Evolutionary conservation across 306 rosid genomes (phyloP).

Genomic region (Coriaria nepalensis): DNA sequence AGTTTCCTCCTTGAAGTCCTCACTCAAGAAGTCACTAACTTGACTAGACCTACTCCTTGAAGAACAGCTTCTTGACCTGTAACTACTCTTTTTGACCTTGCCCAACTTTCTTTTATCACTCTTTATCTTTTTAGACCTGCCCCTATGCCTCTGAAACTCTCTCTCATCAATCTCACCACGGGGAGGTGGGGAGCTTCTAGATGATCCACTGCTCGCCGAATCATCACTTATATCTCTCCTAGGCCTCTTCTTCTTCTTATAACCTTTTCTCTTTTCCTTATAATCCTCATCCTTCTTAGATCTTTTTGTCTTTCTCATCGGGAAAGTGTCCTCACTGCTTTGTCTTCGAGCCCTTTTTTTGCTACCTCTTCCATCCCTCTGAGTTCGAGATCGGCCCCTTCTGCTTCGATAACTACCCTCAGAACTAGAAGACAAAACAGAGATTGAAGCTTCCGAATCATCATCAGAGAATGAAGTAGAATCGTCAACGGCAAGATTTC

Average conservation of each 20-base stretch:
- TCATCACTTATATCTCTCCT: conserved; percentile 36
- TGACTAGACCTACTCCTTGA: conserved; percentile 22
- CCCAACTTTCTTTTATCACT: conserved; percentile 21
- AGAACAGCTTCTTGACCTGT: conserved; percentile 50
- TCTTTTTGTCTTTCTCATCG: conserved; percentile 41
- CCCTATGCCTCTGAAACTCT: conserved; percentile 23
- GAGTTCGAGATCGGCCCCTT: conserved; percentile 31
- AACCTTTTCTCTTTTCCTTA: conserved; percentile 28
- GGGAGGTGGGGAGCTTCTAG: conserved; percentile 37
- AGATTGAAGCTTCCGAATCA: conserved; percentile 31
- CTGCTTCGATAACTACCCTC: conserved; percentile 36
- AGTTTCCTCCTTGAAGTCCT: conserved; percentile 21
- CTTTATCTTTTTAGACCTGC: conserved; percentile 33
- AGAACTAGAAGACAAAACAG: conserved; percentile 34
- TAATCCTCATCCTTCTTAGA: conserved; percentile 30
- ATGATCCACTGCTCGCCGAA: conserved; percentile 25
- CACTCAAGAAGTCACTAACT: conserved; percentile 20
- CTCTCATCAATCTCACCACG: conserved; percentile 29
- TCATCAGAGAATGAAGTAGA: conserved; percentile 36
- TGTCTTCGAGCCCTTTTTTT: conserved; percentile 44
- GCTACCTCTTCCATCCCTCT: conserved; percentile 31
- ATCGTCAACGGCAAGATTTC: conserved; percentile 39
- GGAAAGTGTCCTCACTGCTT: conserved; percentile 34
- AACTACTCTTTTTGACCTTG: conserved; percentile 29
- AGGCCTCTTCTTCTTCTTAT: conserved; percentile 32